Evolutionary conservation across 1,284 basidiomycete genomes (phyloP).

Genomic region (Amylostereum areolatum): DNA sequence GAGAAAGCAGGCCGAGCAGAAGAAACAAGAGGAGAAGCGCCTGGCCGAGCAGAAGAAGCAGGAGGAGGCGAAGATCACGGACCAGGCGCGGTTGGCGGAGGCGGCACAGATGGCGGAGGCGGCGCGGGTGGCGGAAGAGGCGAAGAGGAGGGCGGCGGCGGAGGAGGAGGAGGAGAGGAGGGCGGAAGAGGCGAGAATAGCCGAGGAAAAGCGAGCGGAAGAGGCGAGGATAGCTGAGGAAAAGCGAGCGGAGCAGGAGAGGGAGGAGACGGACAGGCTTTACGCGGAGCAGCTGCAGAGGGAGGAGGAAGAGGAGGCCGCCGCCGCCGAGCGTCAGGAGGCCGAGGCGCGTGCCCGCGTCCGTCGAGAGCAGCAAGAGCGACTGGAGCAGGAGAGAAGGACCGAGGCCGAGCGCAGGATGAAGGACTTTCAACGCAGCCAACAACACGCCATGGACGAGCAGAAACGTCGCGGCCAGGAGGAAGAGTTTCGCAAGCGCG

Average conservation of each 20-base stretch:
- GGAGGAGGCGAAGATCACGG: neutral
- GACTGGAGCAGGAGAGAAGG: neutral
- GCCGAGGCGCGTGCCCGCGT: no score
- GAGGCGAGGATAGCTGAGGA: constrained; percentile 6
- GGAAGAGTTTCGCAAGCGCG: constrained; percentile 17
- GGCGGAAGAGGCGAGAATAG: constrained; percentile 3
- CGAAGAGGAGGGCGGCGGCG: constrained; percentile 8
- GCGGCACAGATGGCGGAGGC: neutral
- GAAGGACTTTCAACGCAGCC: no score
- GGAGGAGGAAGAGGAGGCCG: neutral
- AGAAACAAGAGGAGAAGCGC: constrained; percentile 8
- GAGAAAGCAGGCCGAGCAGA: constrained; percentile 3
- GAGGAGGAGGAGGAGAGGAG: constrained; percentile 8
- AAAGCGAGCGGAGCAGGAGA: constrained; percentile 6
- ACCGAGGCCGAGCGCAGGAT: constrained; percentile 1
- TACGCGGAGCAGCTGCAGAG: neutral
- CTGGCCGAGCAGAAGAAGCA: neutral
- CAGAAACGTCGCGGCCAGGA: neutral
- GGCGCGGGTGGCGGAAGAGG: constrained; percentile 3
- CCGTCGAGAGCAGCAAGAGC: neutral
- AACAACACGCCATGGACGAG: constrained; percentile 2
- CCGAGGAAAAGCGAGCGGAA: constrained; percentile 1
- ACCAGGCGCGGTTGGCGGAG: neutral
- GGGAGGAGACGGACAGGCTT: constrained; percentile 4
- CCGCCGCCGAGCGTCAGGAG: neutral